phyloP scores from a whole-genome alignment of 768 basidiomycete species.

The Mycena polygramma region DNA sequence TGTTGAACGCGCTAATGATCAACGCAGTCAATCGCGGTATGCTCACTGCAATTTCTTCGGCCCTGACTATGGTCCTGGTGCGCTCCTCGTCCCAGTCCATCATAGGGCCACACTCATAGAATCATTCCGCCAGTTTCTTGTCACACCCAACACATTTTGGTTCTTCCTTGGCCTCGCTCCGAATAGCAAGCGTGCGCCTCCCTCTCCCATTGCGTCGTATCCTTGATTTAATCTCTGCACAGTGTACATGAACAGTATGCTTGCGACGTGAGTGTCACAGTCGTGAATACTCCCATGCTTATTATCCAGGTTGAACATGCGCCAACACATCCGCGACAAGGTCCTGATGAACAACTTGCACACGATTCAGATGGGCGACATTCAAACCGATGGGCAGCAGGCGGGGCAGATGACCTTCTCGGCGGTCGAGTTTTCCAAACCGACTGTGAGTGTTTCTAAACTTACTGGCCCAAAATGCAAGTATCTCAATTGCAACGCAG shows the following conservation, averaged over 20 bases:
- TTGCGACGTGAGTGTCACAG: constrained; percentile 23
- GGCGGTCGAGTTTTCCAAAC: not conserved
- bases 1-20: constrained; percentile 28
- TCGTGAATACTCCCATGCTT: not conserved
- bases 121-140: constrained; percentile 18
- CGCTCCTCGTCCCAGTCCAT: not conserved
- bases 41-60: constrained; percentile 28
- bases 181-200: constrained; percentile 26
- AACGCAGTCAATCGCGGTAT: constrained; percentile 28
- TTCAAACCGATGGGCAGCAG: not conserved
- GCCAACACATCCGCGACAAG: constrained; percentile 16
- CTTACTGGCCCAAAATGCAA: too few species aligned
- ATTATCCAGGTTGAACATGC: constrained; percentile 25
- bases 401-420: not conserved
- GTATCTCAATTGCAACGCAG: too few species aligned
- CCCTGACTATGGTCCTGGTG: constrained; percentile 24
- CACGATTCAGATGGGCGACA: not conserved
- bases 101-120: too few species aligned
- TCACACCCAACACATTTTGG: constrained; percentile 31
- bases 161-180: constrained; percentile 33
- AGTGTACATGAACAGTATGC: constrained; percentile 38
- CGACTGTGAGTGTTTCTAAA: not conserved
- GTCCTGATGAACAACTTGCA: not conserved
- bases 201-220: not conserved
- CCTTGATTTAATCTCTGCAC: not conserved